Percentiles rank a stretch among this genome's conserved stretches.
These are phyloP conservation scores for Beauveria medogensis DNA, from an alignment of 2,329 filamentous ascomycete genomes.

Conservation along the genomic window DNA sequence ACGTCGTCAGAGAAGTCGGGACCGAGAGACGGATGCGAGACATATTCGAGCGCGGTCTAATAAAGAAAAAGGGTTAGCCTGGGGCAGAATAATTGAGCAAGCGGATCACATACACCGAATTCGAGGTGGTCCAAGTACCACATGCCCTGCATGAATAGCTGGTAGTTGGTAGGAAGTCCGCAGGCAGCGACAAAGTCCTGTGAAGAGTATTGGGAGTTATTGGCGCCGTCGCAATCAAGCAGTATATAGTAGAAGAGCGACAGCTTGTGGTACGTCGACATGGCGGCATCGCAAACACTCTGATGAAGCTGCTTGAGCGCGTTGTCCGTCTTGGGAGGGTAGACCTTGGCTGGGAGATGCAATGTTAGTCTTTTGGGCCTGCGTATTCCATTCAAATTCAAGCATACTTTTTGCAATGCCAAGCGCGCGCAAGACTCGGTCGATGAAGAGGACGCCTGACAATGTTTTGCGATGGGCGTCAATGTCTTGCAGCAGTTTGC, in stretches of 20 bases:
- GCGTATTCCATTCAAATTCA: not conserved
- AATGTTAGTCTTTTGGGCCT: not conserved
- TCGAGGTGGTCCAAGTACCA: conserved; percentile 71
- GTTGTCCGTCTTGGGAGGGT: conserved; percentile 64
- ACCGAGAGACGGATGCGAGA: conserved; percentile 71
- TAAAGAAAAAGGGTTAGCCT: not conserved
- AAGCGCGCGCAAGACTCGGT: conserved; percentile 63
- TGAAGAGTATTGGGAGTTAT: conserved; percentile 42
- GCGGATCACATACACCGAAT: conserved; percentile 44
- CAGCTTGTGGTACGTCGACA: conserved; percentile 69
- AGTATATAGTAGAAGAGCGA: conserved; percentile 79
- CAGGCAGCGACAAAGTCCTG: conserved; percentile 52
- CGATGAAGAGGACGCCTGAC: conserved; percentile 68
- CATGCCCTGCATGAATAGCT: conserved; percentile 71
- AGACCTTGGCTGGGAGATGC: conserved; percentile 47
- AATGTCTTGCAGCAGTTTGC: conserved; percentile 53
- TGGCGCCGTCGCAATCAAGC: conserved; percentile 58
- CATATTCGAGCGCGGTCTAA: conserved; percentile 61
- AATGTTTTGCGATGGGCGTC: conserved; percentile 58
- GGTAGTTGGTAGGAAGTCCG: conserved; percentile 67
- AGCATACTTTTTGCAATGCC: conserved; percentile 57
- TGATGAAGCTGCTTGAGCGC: conserved; percentile 62
- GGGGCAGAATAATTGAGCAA: conserved; percentile 14
- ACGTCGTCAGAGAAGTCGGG: conserved; percentile 82
- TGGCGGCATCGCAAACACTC: conserved; percentile 55